Conservation (phyloP, 1,284 basidiomycete genomes). For the Cronartium quercuum region DNA sequence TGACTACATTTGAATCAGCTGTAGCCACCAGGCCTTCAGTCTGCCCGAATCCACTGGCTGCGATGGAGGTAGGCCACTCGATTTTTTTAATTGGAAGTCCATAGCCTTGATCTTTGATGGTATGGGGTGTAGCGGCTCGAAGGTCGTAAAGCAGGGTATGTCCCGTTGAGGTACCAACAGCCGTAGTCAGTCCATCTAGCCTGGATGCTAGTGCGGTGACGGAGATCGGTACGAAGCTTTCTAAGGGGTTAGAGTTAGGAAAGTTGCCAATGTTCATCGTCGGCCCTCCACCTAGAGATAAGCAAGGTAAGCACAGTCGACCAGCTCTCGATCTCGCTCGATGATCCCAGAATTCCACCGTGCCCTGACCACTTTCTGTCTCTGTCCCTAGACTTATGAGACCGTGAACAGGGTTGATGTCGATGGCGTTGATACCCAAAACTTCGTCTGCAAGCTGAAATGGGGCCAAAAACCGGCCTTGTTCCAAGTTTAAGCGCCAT, state of each 20-base stretch:
- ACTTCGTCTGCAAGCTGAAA: conserved; percentile 52
- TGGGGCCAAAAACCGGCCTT: conserved; percentile 84
- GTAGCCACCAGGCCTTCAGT: conserved; percentile 64
- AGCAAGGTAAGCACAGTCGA: conserved; percentile 42
- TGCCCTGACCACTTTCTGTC: conserved; percentile 54
- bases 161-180: conserved; percentile 87
- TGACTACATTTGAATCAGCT: conserved; percentile 88
- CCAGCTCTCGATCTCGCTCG: conserved; percentile 73
- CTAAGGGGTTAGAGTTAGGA: not conserved
- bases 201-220: conserved; percentile 79
- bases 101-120: conserved; percentile 94
- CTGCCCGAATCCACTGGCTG: conserved; percentile 31
- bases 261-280: conserved; percentile 46
- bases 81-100: conserved; percentile 82
- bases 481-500: conserved; percentile 89
- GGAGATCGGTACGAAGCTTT: conserved; percentile 58
- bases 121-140: conserved; percentile 73
- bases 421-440: conserved; percentile 79
- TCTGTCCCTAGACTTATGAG: conserved; percentile 83
- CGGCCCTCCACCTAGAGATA: conserved; percentile 54
- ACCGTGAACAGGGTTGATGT: conserved; percentile 90
- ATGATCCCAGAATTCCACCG: conserved; percentile 94
- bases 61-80: conserved; percentile 61
- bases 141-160: conserved; percentile 93
- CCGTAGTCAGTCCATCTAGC: conserved; percentile 82